These are phyloP conservation scores for Pecoramyces ruminantium DNA, from an alignment of 192 early-diverging fungal species.

Conservation along the genomic window DNA sequence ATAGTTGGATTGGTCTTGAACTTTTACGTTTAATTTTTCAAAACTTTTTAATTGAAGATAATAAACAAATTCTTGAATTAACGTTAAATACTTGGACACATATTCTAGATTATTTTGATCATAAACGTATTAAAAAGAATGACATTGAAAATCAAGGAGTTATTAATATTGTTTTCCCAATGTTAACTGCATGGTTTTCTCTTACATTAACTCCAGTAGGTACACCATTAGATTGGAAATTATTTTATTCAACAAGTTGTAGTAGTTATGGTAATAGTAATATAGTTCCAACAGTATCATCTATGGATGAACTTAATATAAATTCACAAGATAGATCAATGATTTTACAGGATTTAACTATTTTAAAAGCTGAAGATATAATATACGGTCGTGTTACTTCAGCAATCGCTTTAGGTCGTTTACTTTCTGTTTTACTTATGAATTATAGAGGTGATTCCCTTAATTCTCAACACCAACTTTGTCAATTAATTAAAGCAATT, in stretches of 20 bases:
- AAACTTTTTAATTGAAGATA: conserved; percentile 81
- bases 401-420: conserved; percentile 58
- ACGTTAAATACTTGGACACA: conserved; percentile 51
- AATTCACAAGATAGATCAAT: conserved; percentile 67
- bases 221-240: conserved; percentile 36
- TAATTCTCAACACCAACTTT: conserved; percentile 20
- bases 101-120: conserved; percentile 17
- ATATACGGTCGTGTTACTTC: conserved; percentile 64
- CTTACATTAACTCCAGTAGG: conserved; percentile 77
- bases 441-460: conserved; percentile 7
- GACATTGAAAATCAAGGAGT: neutral
- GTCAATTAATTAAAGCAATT: conserved; percentile 35
- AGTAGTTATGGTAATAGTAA: conserved; percentile 2
- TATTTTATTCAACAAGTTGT: conserved; percentile 21
- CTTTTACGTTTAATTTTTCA: conserved; percentile 71
- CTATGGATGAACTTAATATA: conserved; percentile 43
- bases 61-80: conserved; percentile 8
- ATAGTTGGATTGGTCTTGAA: conserved; percentile 38
- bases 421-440: conserved; percentile 33
- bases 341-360: conserved; percentile 73
- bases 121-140: neutral
- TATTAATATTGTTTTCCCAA: neutral
- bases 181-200: conserved; percentile 34
- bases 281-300: conserved; percentile 9
- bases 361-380: conserved; percentile 58